These are phyloP conservation scores for Paulownia fortunei DNA, from an alignment of 257 asterid species.

Conservation along the genomic window DNA sequence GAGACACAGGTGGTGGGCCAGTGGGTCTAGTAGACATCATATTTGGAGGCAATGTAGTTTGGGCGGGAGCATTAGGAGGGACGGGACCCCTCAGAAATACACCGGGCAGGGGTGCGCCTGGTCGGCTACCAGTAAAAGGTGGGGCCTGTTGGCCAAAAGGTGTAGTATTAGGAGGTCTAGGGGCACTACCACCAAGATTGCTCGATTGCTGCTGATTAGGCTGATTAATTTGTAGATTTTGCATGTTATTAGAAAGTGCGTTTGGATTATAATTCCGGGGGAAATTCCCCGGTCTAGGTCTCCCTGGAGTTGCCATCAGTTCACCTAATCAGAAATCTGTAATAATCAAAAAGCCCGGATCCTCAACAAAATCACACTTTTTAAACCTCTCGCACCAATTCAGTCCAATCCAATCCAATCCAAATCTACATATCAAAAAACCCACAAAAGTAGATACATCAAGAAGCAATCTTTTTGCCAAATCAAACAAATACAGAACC, in stretches of 20 bases:
- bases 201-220: constrained; percentile 65
- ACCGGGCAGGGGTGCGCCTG: constrained; percentile 85
- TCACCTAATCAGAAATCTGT: constrained; percentile 40
- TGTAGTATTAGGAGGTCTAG: constrained; percentile 62
- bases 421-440: constrained; percentile 41
- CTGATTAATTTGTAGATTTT: constrained; percentile 74
- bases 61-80: constrained; percentile 69
- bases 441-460: constrained; percentile 12
- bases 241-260: constrained; percentile 77
- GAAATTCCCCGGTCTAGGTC: constrained; percentile 83
- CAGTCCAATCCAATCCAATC: constrained; percentile 36
- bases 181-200: constrained; percentile 50
- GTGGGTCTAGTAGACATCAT: constrained; percentile 56
- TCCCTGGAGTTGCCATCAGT: constrained; percentile 91
- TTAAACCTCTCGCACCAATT: constrained; percentile 30
- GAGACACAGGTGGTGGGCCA: constrained; percentile 68
- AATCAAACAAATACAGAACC: constrained; percentile 28
- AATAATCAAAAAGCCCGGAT: constrained; percentile 34
- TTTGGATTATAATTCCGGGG: constrained; percentile 83
- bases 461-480: constrained; percentile 30
- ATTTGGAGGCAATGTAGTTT: constrained; percentile 58
- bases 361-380: constrained; percentile 34
- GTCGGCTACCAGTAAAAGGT: constrained; percentile 68
- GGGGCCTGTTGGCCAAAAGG: constrained; percentile 88
- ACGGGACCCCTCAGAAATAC: constrained; percentile 61